These are phyloP conservation scores for Thermochaetoides thermophila DNA, from an alignment of 495 filamentous ascomycete genomes.

Conservation along the genomic window DNA sequence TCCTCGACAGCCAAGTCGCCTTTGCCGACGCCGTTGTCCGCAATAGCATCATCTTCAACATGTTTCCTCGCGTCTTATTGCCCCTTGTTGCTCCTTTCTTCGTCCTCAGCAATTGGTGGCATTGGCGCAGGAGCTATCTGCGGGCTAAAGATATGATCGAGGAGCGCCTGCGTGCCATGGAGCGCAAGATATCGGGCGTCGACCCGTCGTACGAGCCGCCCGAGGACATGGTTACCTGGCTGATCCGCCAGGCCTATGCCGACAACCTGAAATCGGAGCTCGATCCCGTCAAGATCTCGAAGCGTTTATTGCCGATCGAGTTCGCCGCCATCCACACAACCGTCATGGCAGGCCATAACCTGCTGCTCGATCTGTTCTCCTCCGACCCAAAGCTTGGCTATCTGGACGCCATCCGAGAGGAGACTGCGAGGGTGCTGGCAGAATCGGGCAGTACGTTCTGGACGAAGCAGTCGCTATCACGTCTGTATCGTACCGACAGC, in stretches of 20 bases:
- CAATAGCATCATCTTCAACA: slow-evolving; percentile 20
- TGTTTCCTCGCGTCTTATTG: slow-evolving; percentile 22
- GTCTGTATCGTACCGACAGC: slow-evolving; percentile 18
- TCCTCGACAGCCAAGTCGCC: slow-evolving; percentile 16
- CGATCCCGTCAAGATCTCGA: slow-evolving; percentile 11
- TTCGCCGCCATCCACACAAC: slow-evolving; percentile 36
- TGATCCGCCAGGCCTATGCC: slow-evolving; percentile 19
- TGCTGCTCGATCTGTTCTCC: slow-evolving; percentile 29
- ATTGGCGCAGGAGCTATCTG: slow-evolving; percentile 14
- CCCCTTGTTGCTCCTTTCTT: slow-evolving; percentile 18
- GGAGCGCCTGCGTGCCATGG: slow-evolving; percentile 17
- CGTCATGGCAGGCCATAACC: slow-evolving; percentile 25
- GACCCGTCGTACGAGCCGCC: slow-evolving; percentile 13
- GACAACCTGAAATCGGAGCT: slow-evolving; percentile 13
- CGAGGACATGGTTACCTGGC: slow-evolving; percentile 25
- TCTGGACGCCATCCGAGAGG: slow-evolving; percentile 22
- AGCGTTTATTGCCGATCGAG: slow-evolving; percentile 26
- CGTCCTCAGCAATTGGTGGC: slow-evolving; percentile 15
- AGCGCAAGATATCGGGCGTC: slow-evolving; percentile 8
- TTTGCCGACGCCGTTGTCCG: slow-evolving; percentile 20
- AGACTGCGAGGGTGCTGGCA: slow-evolving; percentile 16
- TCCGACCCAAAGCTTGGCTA: slow-evolving; percentile 16
- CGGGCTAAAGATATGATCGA: slow-evolving; percentile 14
- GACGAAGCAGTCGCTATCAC: slow-evolving; percentile 24
- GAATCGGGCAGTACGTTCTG: slow-evolving; percentile 19